phyloP scores from a whole-genome alignment of 352 stramenopile species.

The Phytopythium montanum region DNA sequence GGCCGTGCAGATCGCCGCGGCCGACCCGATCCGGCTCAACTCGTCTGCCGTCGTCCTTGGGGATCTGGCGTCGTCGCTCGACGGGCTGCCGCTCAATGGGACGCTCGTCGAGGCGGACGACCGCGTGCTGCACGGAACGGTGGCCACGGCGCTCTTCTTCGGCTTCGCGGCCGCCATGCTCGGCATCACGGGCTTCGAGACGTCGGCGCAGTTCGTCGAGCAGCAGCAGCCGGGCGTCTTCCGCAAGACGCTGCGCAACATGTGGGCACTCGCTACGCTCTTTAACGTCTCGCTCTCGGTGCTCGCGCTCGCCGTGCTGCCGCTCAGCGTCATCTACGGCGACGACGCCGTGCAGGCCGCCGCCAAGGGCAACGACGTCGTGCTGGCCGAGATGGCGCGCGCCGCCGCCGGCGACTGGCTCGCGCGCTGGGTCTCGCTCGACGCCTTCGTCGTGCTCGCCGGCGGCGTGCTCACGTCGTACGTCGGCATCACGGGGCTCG shows the following conservation, averaged over 20 bases:
- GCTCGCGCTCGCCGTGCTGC: slow-evolving; percentile 77
- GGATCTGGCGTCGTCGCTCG: neutral
- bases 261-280: slow-evolving; percentile 83
- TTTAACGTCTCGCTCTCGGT: slow-evolving; percentile 88
- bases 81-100: slow-evolving; percentile 3
- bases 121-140: slow-evolving; percentile 31
- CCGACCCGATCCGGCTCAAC: slow-evolving; percentile 1
- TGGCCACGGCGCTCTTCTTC: slow-evolving; percentile 69
- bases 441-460: slow-evolving; percentile 88
- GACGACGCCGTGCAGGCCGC: neutral
- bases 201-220: slow-evolving; percentile 89
- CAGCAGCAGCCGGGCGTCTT: slow-evolving; percentile 87
- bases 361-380: slow-evolving; percentile 46
- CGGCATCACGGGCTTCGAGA: slow-evolving; percentile 91
- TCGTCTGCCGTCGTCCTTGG: neutral
- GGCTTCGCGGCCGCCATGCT: slow-evolving; percentile 86
- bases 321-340: slow-evolving; percentile 66
- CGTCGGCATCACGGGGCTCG: slow-evolving; percentile 85
- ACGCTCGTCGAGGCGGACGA: slow-evolving; percentile 40
- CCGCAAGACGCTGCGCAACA: slow-evolving; percentile 69
- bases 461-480: slow-evolving; percentile 87
- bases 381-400: slow-evolving; percentile 74
- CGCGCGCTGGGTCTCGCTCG: slow-evolving; percentile 70
- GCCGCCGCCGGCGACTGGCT: slow-evolving; percentile 51
- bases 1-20: slow-evolving; percentile 25